Evolutionary conservation across 768 basidiomycete species (phyloP).

Genomic region (Rhizopogon roseolus): DNA sequence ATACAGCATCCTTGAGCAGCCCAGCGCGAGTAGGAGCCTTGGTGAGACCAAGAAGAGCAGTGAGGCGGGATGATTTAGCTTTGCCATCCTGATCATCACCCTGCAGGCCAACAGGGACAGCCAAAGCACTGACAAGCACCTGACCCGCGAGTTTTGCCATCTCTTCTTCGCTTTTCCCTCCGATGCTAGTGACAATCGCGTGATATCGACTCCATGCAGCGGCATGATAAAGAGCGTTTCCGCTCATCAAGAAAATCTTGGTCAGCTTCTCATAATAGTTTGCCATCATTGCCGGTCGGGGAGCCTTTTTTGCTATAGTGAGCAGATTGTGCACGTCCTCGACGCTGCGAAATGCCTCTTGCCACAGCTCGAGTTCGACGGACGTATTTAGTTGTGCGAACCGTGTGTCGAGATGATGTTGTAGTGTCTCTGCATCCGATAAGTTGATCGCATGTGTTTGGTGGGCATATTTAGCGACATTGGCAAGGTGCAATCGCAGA

Average conservation of each 20-base stretch:
- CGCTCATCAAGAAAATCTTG: slow-evolving; percentile 93
- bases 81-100: slow-evolving; percentile 48
- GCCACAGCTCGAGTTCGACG: slow-evolving; percentile 98
- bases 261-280: slow-evolving; percentile 98
- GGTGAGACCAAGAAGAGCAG: slow-evolving; percentile 77
- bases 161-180: slow-evolving; percentile 75
- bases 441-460: slow-evolving; percentile 95
- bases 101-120: slow-evolving; percentile 78
- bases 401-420: slow-evolving; percentile 93
- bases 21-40: slow-evolving; percentile 85
- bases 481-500: slow-evolving; percentile 88
- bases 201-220: slow-evolving; percentile 92
- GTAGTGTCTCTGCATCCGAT: slow-evolving; percentile 89
- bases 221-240: slow-evolving; percentile 93
- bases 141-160: slow-evolving; percentile 79
- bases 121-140: slow-evolving; percentile 88
- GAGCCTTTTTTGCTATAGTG: slow-evolving; percentile 88
- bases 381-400: slow-evolving; percentile 96
- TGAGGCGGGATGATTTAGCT: slow-evolving; percentile 72
- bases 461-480: slow-evolving; percentile 92
- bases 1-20: slow-evolving; percentile 80
- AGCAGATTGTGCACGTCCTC: slow-evolving; percentile 97
- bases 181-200: slow-evolving; percentile 63
- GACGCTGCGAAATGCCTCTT: slow-evolving; percentile 96
- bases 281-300: slow-evolving; percentile 95